Conservation (phyloP, 169 alveolate genomes). For the Theileria sp. region DNA sequence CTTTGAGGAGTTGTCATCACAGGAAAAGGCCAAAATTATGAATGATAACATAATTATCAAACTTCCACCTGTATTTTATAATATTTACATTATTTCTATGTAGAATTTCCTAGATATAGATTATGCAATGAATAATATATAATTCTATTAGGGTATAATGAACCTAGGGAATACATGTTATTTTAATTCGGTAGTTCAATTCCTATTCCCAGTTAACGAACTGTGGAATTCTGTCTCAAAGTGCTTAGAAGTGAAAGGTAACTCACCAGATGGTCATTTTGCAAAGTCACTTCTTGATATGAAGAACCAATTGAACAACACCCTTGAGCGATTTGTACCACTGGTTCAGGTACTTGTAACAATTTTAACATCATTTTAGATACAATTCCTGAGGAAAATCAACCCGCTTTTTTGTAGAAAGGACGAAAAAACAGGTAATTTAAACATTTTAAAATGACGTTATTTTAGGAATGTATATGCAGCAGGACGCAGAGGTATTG, state of each 20-base stretch:
- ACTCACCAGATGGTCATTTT: conserved; percentile 29
- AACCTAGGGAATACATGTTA: conserved; percentile 95
- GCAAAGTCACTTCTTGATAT: conserved; percentile 65
- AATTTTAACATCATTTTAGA: conserved; percentile 11
- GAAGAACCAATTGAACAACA: conserved; percentile 58
- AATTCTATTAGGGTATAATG: conserved; percentile 81
- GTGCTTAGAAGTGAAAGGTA: conserved; percentile 26
- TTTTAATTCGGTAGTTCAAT: conserved; percentile 87
- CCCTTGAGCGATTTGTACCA: conserved; percentile 58
- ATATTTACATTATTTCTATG: not conserved
- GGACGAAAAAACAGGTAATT: conserved; percentile 61
- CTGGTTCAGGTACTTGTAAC: conserved; percentile 30
- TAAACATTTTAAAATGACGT: not conserved
- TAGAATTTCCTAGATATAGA: not conserved
- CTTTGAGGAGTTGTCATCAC: conserved; percentile 89
- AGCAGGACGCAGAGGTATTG: conserved; percentile 86
- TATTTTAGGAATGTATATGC: conserved; percentile 72
- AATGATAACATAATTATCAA: conserved; percentile 81
- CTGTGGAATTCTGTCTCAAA: conserved; percentile 66
- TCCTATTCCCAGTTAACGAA: conserved; percentile 78
- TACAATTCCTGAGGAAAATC: conserved; percentile 26
- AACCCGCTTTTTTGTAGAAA: conserved; percentile 56
- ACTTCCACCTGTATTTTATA: conserved; percentile 74
- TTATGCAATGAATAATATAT: not conserved
- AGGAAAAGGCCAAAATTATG: conserved; percentile 86